A percentile compares a stretch with the other conserved stretches of the same genome.
Evolutionary conservation across 768 basidiomycete species (phyloP).

Genomic region (Podaxis sp.): DNA sequence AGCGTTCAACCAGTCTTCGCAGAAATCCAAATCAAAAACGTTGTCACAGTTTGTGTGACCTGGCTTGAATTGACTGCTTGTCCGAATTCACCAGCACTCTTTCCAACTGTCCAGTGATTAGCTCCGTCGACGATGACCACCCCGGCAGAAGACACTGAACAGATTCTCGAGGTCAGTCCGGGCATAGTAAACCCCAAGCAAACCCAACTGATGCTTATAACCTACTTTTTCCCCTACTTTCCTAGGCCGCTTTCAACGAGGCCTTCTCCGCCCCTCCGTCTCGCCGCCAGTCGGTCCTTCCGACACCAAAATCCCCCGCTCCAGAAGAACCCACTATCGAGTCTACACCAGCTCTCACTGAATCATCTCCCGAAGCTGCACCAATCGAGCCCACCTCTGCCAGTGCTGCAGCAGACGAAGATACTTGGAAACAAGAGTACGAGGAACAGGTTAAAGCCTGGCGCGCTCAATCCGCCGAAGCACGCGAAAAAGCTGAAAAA

Average conservation of each 20-base stretch:
- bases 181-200: background rate
- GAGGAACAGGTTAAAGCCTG: constrained; percentile 67
- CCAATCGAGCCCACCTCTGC: constrained; percentile 18
- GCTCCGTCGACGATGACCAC: constrained; percentile 1
- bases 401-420: constrained; percentile 29
- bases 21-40: background rate
- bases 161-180: constrained; percentile 8
- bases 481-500: constrained; percentile 72
- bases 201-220: background rate
- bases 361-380: constrained; percentile 2
- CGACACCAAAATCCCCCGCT: constrained; percentile 13
- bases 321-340: constrained; percentile 2
- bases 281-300: constrained; percentile 23
- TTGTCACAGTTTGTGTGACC: constrained; percentile 12
- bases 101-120: background rate
- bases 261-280: constrained; percentile 33
- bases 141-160: constrained; percentile 6
- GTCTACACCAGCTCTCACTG: background rate
- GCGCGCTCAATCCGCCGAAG: constrained; percentile 71
- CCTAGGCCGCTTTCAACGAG: constrained; percentile 27
- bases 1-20: background rate
- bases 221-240: background rate
- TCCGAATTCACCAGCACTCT: background rate
- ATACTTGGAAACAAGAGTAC: constrained; percentile 67
- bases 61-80: background rate